A percentile compares a stretch with the other conserved stretches of the same genome.
phyloP scores from a whole-genome alignment of 2,329 filamentous ascomycete species.

The Colletotrichum agaves region DNA sequence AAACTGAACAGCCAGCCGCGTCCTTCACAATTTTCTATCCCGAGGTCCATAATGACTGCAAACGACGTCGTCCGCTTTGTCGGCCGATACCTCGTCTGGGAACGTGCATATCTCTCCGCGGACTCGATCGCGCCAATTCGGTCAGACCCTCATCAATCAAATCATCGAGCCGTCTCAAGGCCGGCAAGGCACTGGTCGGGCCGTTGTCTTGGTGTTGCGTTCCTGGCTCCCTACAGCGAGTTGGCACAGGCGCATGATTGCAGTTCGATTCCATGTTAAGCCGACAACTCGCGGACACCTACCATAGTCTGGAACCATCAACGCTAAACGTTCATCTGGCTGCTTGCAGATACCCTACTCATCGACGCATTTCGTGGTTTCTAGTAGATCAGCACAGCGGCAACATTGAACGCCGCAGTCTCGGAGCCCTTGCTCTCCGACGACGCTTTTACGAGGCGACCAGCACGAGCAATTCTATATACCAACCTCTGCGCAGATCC shows the following conservation, averaged over 20 bases:
- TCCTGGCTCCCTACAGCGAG: too few relatives aligned
- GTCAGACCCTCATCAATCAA: conserved; percentile 21
- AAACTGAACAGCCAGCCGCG: background rate
- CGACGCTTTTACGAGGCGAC: background rate
- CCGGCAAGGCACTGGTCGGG: background rate
- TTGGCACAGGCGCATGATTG: background rate
- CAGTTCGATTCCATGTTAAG: background rate
- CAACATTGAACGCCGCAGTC: background rate
- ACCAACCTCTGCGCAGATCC: conserved; percentile 6
- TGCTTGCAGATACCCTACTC: background rate
- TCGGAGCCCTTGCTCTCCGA: background rate
- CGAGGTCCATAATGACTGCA: background rate
- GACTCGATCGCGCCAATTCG: conserved; percentile 8
- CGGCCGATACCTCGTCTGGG: background rate
- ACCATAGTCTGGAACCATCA: background rate
- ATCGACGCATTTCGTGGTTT: background rate
- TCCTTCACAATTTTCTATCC: background rate
- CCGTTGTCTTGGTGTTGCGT: too few relatives aligned
- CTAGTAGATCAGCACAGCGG: background rate
- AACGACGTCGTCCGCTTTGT: conserved; percentile 8
- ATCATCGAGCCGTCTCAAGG: conserved; percentile 9
- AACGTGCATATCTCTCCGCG: conserved; percentile 11
- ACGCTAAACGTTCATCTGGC: background rate
- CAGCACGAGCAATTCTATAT: background rate
- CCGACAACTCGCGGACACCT: background rate